Percentiles rank a stretch among this genome's conserved stretches.
These are phyloP conservation scores for Globisporangium okanoganense DNA, from an alignment of 352 stramenopile genomes.

Conservation along the genomic window DNA sequence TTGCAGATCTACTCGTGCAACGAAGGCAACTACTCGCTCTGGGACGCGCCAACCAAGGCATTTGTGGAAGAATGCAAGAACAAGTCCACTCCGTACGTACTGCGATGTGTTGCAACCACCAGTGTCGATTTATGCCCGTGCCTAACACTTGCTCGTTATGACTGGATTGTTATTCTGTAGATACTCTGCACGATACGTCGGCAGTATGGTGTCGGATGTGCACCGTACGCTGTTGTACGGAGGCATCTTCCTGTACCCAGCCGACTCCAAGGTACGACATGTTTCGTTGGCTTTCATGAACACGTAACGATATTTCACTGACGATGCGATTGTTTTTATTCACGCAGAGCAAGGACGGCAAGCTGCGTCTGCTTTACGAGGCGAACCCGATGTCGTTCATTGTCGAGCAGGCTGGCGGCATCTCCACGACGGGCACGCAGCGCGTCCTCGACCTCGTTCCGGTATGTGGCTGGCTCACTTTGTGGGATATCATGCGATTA, in stretches of 20 bases:
- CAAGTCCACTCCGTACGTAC: slow-evolving; percentile 53
- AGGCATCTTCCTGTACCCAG: slow-evolving; percentile 98
- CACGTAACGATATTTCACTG: neutral
- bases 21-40: slow-evolving; percentile 96
- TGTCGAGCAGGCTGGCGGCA: slow-evolving; percentile 96
- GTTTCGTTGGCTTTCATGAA: slow-evolving; percentile 17
- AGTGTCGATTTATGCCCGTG: neutral
- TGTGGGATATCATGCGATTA: too few species aligned
- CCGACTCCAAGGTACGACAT: slow-evolving; percentile 91
- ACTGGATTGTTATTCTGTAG: slow-evolving; percentile 7
- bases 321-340: neutral
- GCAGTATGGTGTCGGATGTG: slow-evolving; percentile 98
- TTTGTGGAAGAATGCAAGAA: slow-evolving; percentile 89
- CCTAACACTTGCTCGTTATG: neutral
- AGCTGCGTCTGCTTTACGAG: slow-evolving; percentile 98
- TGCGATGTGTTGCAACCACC: neutral
- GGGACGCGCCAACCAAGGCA: slow-evolving; percentile 91
- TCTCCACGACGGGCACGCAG: slow-evolving; percentile 93
- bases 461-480: slow-evolving; percentile 23
- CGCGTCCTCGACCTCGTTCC: slow-evolving; percentile 94
- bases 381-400: slow-evolving; percentile 99
- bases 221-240: slow-evolving; percentile 98
- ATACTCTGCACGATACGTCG: slow-evolving; percentile 96
- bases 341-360: slow-evolving; percentile 71
- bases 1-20: slow-evolving; percentile 96